These are phyloP conservation scores for Schoenoplectus tabernaemontani DNA, from an alignment of 202 grass and related monocot species.

Conservation along the genomic window DNA sequence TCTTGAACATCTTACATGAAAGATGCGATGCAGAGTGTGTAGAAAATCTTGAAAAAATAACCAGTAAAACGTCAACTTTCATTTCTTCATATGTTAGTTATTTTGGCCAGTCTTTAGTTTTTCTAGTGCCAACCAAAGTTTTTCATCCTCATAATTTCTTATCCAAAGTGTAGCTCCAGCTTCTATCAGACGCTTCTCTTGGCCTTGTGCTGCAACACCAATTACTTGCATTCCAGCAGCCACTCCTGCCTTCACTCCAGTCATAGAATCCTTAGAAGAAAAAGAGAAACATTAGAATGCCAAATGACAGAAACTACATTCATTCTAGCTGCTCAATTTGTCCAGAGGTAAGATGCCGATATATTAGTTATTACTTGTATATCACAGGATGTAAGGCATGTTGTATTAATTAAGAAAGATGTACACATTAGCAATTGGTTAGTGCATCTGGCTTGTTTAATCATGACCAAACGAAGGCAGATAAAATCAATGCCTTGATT, in stretches of 20 bases:
- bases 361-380: not conserved
- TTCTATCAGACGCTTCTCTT: constrained; percentile 25
- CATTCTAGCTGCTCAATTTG: not conserved
- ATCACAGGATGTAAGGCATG: not conserved
- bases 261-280: constrained; percentile 36
- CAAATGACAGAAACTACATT: not conserved
- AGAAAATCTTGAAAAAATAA: not conserved
- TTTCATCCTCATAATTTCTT: constrained; percentile 43
- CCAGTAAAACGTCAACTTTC: too few relatives aligned
- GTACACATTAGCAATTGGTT: not conserved
- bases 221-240: constrained; percentile 51
- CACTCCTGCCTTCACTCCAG: constrained; percentile 36
- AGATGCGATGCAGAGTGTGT: not conserved
- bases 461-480: not conserved
- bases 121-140: constrained; percentile 33
- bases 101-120: constrained; percentile 8
- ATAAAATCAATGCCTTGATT: not conserved
- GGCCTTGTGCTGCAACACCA: constrained; percentile 28
- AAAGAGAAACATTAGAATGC: not conserved
- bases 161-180: constrained; percentile 41
- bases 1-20: too few relatives aligned
- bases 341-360: not conserved
- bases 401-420: not conserved
- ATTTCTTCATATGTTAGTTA: not conserved
- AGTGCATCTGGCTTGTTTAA: not conserved